Evolutionary conservation across 2,329 filamentous ascomycete genomes (phyloP), one percentile per base, ranked within the genome.

Genomic region (Penicillium sp.): DNA sequence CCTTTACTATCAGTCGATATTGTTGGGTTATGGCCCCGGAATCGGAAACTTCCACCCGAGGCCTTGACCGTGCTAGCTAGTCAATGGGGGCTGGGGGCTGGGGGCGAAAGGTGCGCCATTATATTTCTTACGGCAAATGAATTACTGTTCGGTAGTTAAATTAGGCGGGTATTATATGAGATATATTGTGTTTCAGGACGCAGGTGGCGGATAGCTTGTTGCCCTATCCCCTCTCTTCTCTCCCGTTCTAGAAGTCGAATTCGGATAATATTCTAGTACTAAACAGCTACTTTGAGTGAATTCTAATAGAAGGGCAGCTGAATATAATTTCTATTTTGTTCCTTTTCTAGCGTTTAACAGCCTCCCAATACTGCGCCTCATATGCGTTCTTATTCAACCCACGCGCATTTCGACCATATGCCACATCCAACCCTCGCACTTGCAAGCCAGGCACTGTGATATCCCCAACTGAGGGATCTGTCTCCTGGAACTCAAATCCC

Each of bases 331-430:
- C 7, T 3, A 5, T 16, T 13, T 29, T 2, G 7, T 18, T 20
- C 14, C 11, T n/a, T 0, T 34, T 16, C 26, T 53, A 39, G 4
- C 13, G 26, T 24, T 34, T 57, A 6, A 57, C 22, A 20, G 79
- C 82, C 4, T 81, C 73, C 83, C 82, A 85, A 32, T 78, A 79
- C 65, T 85, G 82, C 24, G 81, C 81, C 50, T 76, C 71, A 58
- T 84, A 85, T 2, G 79, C 79, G 67, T 82, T 83, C 56, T 73
- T 78, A 0, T 76, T 81, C 66, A 85, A 62, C 0, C 80, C 80
- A 52, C 66, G 75, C 16, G 74, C 73, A 62, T 85, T 78, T 55
- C 81, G 82, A 1, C 78, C 79, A 64, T 85, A 85, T 14, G 78
- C 74, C 0, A 81, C 80, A 55, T 80, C 74, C 56, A 75, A 77